phyloP scores from a whole-genome alignment of 164 flowering plant species.

The Umbellularia californica region DNA sequence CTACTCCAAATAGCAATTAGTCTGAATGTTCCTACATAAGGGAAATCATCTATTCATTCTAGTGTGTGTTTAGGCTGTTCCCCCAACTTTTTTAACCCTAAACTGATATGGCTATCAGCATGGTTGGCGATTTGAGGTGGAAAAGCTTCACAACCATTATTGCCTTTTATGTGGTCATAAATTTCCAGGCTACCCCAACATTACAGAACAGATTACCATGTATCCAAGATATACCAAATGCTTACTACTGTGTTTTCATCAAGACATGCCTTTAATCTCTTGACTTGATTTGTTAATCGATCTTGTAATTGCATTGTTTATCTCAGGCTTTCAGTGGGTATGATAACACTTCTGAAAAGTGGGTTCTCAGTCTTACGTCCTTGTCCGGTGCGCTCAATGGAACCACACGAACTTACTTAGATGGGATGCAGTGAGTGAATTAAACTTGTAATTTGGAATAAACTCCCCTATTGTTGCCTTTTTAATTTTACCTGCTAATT shows the following conservation, averaged over 20 bases:
- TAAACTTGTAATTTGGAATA: background rate
- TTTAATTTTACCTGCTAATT: background rate
- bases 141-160: background rate
- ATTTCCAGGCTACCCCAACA: background rate
- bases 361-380: slow-evolving; percentile 90
- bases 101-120: background rate
- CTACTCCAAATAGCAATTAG: background rate
- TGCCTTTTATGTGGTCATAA: background rate
- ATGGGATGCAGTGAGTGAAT: slow-evolving; percentile 89
- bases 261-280: background rate
- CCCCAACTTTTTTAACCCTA: background rate
- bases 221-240: background rate
- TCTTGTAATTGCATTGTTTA: background rate
- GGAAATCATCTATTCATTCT: background rate
- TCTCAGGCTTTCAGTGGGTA: slow-evolving; percentile 80
- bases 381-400: slow-evolving; percentile 97
- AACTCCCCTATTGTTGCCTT: background rate
- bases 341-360: slow-evolving; percentile 75
- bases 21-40: background rate
- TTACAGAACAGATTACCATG: background rate
- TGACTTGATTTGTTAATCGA: background rate
- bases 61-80: background rate
- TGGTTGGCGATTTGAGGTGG: background rate
- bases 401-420: slow-evolving; percentile 88
- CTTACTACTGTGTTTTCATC: background rate